Base-by-base conservation (phyloP, 331 rosid genomes). In the Pyrus hybrid region DNA sequence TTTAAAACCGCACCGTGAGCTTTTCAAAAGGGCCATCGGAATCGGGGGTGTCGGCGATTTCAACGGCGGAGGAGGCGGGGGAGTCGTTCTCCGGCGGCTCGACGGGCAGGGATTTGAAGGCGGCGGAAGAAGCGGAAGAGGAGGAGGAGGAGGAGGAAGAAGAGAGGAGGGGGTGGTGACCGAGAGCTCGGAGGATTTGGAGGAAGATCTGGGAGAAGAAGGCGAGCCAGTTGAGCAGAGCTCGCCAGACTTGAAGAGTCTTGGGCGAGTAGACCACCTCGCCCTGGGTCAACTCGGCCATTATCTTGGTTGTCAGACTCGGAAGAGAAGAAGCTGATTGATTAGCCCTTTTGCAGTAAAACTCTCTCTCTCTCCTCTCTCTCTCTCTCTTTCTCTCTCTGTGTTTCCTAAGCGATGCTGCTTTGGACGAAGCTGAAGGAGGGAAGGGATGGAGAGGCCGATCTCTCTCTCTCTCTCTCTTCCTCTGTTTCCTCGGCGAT, bases 211-310 rank as follows among this genome's bases (percentile, higher is more conserved):
- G 99, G 78, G 89, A 90, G 90, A 94, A 89, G 88, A 88, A 88
- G 71, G 89, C 82, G 6, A 95, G 67, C 97, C 99, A 90, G 80
- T 93, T 92, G 80, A 90, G 70, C 30, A 95, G 72, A n/a, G 97
- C 88, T 77, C 88, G 87, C 97, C 97, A 92, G 21, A 86, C 87
- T 79, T 92, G 97, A 70, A 84, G 85, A 64, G 91, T 84, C 72
- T 88, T 72, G 45, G 92, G 92, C 77, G 93, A 86, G 92, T 87
- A 91, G 13, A 66, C 80, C 81, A 85, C 93, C 88, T 92, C 97
- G 26, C 87, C 63, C 90, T 87, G 96, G 87, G 90, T 87, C 96
- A 95, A 93, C 96, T 95, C 97, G 63, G 96, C 92, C 97, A 91
- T 91, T 26, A 5, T 45, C 23, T 58, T 8, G 67, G 65, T 62